Evolutionary conservation across 305 asterid genomes (phyloP), one percentile per base, ranked within the genome.

Genomic region (Solanum hybrid): DNA sequence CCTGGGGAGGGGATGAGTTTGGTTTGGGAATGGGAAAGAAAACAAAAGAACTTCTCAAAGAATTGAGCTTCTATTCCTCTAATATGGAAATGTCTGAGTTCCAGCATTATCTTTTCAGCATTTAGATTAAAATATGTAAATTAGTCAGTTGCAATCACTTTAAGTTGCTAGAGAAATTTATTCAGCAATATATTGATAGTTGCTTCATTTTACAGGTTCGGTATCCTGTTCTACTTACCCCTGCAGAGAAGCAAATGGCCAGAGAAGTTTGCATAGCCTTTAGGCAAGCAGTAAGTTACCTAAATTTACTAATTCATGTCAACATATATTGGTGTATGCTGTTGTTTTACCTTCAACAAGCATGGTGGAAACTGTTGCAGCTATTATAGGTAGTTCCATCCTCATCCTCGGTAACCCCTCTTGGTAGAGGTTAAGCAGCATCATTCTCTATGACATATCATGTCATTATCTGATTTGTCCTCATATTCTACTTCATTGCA

Each of bases 181-280:
- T 10, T 57, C 75, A 39, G 77, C 76, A 84, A 84, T 57, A 31
- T 31, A 22, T 29, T 81, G 65, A 27, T 39, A 51, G 82, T 77
- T 88, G 76, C 79, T 75, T 34, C 57, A 38, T 89, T 41, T 93
- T 92, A 89, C 96, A 96, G 98, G 98, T 96, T 38, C 93, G 98
- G 33, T 96, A 96, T 92, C 98, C 98, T 85, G 98, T 96, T 91
- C 92, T 96, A 73, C 98, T 96, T 90, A 96, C 98, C 89, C 98
- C 98, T 87, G 38, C 93, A 51, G 98, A 96, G 91, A 96, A 96
- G 91, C 96, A 96, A 93, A 95, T 96, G 96, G 93, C 98, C 15
- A 94, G 98, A 93, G 98, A 96, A 76, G 97, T 96, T 87, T 96
- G 97, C 96, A 93, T 94, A 8, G 98, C 98, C 77, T 95, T 96